phyloP scores from a whole-genome alignment of 768 basidiomycete genomes.

The Amanita pallidorosea region DNA sequence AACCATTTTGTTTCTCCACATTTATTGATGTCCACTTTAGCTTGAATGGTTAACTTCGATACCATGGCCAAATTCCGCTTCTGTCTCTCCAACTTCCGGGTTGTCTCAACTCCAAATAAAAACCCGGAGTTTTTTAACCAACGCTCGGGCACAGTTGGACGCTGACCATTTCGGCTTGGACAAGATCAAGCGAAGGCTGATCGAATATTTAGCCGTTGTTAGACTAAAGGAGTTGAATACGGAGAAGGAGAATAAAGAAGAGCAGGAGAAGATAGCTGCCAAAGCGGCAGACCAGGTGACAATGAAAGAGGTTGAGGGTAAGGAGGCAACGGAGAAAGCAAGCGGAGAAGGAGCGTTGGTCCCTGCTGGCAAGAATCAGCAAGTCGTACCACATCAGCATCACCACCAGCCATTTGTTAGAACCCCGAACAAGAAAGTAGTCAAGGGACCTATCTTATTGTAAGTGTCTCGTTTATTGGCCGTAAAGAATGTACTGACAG shows the following conservation, averaged over 20 bases:
- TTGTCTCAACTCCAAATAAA: conserved; percentile 19
- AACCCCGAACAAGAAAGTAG: conserved; percentile 22
- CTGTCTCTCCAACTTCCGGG: conserved; percentile 11
- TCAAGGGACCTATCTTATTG: conserved; percentile 70
- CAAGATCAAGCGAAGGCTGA: conserved; percentile 82
- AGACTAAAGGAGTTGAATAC: conserved; percentile 42
- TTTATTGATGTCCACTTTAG: conserved; percentile 22
- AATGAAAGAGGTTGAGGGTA: conserved; percentile 2
- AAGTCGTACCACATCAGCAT: conserved; percentile 7
- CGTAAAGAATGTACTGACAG: not conserved
- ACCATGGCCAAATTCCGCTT: conserved; percentile 64
- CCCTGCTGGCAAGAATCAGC: conserved; percentile 16
- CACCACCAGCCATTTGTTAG: conserved; percentile 7
- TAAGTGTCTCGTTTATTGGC: conserved; percentile 15
- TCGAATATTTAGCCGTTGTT: conserved; percentile 88
- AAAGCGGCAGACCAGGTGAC: conserved; percentile 7
- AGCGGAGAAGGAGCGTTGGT: conserved; percentile 15
- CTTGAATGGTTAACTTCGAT: conserved; percentile 84
- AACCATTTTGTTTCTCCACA: conserved; percentile 9
- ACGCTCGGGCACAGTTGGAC: conserved; percentile 74
- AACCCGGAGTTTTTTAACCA: conserved; percentile 49
- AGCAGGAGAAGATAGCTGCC: conserved; percentile 18
- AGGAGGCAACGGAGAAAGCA: conserved; percentile 7
- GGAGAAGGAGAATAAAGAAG: conserved; percentile 21
- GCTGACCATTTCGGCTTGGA: conserved; percentile 88